These are phyloP conservation scores for Limnomonas spitsbergensis DNA, from an alignment of 139 green algal genomes.

Conservation along the genomic window DNA sequence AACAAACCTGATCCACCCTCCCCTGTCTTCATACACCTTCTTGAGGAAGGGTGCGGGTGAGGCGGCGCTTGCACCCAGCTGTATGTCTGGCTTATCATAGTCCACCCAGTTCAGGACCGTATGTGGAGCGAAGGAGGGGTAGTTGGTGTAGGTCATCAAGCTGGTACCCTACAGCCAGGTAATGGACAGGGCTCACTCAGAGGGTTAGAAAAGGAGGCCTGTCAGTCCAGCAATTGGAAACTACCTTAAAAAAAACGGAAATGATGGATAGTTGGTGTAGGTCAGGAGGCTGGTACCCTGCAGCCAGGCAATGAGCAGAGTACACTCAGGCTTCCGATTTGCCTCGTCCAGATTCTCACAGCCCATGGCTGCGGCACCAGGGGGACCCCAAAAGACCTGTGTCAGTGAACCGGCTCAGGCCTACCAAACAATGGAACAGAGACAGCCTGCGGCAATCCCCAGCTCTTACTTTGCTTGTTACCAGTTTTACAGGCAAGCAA, in stretches of 20 bases:
- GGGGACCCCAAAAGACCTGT: too few species aligned
- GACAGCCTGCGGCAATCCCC: too few species aligned
- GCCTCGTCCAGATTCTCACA: too few species aligned
- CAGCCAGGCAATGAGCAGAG: neutral
- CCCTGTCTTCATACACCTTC: neutral
- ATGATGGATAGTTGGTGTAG: constrained; percentile 2
- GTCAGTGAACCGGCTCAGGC: too few species aligned
- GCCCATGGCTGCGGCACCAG: too few species aligned
- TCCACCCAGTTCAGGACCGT: neutral
- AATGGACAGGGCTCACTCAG: neutral
- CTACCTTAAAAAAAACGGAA: too few species aligned
- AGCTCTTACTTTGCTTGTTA: too few species aligned
- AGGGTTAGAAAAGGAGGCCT: too few species aligned
- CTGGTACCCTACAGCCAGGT: neutral
- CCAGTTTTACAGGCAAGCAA: too few species aligned
- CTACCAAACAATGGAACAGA: too few species aligned
- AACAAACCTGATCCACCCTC: constrained; percentile 9
- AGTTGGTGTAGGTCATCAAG: constrained; percentile 6
- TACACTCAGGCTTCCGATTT: too few species aligned
- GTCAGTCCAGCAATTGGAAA: too few species aligned
- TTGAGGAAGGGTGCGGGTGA: neutral
- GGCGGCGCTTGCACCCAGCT: neutral
- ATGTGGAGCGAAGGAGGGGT: constrained; percentile 1
- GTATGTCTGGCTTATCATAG: neutral
- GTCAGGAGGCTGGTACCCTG: constrained; percentile 1